A percentile compares a stretch with the other conserved stretches of the same genome.
Conservation (phyloP, 495 filamentous ascomycete species). For the Cairneyella variabilis region DNA sequence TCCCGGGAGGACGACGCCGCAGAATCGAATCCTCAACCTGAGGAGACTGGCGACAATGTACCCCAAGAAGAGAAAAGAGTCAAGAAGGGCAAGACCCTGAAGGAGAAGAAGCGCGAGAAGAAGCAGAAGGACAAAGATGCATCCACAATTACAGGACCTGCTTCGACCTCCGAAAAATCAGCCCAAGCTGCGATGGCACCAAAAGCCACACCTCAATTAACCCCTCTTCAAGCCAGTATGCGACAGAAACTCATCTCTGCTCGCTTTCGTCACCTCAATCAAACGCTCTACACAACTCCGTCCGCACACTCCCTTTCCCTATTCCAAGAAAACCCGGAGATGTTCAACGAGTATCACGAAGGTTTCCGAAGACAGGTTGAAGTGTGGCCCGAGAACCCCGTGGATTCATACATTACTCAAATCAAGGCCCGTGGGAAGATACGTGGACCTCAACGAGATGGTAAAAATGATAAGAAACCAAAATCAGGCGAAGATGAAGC, state of each 20-base stretch:
- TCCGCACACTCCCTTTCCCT: slow-evolving; percentile 73
- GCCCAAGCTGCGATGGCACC: slow-evolving; percentile 4
- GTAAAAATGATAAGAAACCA: slow-evolving; percentile 4
- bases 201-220: slow-evolving; percentile 48
- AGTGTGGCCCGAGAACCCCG: slow-evolving; percentile 93
- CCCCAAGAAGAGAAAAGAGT: slow-evolving; percentile 14
- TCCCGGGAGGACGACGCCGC: slow-evolving; percentile 23
- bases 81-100: slow-evolving; percentile 32
- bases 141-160: too few relatives aligned
- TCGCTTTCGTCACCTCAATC: slow-evolving; percentile 95
- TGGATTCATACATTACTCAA: slow-evolving; percentile 71
- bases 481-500: too few relatives aligned
- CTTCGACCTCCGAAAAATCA: too few relatives aligned
- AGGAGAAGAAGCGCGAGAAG: slow-evolving; percentile 26
- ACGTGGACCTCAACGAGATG: slow-evolving; percentile 6
- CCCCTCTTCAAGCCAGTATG: slow-evolving; percentile 90
- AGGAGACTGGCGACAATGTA: not conserved
- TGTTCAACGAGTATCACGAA: slow-evolving; percentile 91
- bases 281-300: slow-evolving; percentile 89
- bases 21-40: slow-evolving; percentile 16
- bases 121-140: too few relatives aligned
- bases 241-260: slow-evolving; percentile 86
- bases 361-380: slow-evolving; percentile 93
- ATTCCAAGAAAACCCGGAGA: slow-evolving; percentile 76
- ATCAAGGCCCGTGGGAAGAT: slow-evolving; percentile 38